A percentile compares a stretch with the other conserved stretches of the same genome.
These are phyloP conservation scores for Kwoniella newhampshirensis DNA, from an alignment of 768 basidiomycete genomes.

Conservation along the genomic window DNA sequence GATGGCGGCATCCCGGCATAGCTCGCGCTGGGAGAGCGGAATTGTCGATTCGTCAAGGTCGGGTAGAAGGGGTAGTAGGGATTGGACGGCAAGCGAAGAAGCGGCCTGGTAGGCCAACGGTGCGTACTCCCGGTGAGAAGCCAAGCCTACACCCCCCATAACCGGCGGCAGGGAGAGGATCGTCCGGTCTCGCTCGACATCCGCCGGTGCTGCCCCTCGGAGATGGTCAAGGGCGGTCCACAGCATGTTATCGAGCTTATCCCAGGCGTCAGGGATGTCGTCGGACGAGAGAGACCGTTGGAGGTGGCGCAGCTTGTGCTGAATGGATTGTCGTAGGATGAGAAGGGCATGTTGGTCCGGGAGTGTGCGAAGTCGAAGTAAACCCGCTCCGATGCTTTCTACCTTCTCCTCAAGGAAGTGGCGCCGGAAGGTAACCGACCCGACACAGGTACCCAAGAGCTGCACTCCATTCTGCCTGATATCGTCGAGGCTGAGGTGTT, in stretches of 20 bases:
- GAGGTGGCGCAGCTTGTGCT: constrained; percentile 14
- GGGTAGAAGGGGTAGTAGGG: neutral
- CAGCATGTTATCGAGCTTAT: neutral
- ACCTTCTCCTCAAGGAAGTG: constrained; percentile 12
- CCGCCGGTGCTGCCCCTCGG: too few relatives aligned
- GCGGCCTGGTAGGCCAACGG: neutral
- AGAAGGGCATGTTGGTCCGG: constrained; percentile 13
- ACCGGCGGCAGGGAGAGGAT: neutral
- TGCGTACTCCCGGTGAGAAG: neutral
- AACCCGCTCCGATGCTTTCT: neutral
- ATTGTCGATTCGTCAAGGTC: neutral
- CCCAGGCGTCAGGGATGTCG: constrained; percentile 4
- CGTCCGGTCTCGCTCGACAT: neutral
- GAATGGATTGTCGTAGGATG: constrained; percentile 2
- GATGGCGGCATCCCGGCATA: neutral
- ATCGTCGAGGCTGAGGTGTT: neutral
- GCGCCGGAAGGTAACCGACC: neutral
- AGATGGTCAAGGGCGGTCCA: neutral
- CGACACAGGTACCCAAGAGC: neutral
- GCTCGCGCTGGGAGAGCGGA: neutral
- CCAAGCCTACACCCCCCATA: constrained; percentile 1
- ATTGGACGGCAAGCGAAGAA: too few relatives aligned
- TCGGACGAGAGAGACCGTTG: neutral
- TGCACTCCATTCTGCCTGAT: neutral
- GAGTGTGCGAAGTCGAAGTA: neutral